Base-by-base conservation (phyloP, 2,329 filamentous ascomycete species). In the Stagonosporopsis tanaceti region DNA sequence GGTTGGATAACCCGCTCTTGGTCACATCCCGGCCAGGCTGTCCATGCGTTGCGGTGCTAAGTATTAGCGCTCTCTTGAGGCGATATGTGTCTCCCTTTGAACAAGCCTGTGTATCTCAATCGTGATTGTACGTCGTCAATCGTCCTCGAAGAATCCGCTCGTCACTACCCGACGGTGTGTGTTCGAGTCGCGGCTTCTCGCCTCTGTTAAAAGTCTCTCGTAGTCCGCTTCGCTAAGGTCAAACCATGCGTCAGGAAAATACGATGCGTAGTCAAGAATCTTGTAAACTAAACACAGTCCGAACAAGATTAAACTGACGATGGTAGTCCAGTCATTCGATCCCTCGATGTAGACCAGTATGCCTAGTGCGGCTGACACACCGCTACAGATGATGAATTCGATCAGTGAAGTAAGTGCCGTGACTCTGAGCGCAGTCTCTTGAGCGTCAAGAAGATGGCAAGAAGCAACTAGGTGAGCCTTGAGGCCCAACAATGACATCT, bases 331-430 rank as follows among this genome's bases (percentile, higher is more conserved):
- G 12, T 32, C 28, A 2, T 3, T 41, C 22, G 51, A 41, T n/a
- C 38, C 51, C 32, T 53, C 37, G 4, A 47, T 47, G n/a, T 47
- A 53, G 6, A 42, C 51, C 14, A 53, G 24, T 27, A 53, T 53
- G n/a, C 51, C 51, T 4, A 53, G n/a, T 4, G 44, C 51, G 7
- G 51, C 42, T 9, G 44, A 47, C 2, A 53, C 44, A 14, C 28
- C 6, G 37, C 51, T 53, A 30, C 51, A 42, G 20, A 14, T 12
- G 7, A 15, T 37, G n/a, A 35, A 41, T 25, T 53, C 51, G 6
- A 53, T 30, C 2, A 53, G 44, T 7, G 51, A 53, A 15, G 37
- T 47, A 4, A 53, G 51, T 12, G 51, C 39, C 17, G 51, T 53
- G 12, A 47, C 44, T n/a, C 37, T 37, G 6, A 53, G 22, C 1